A percentile compares a stretch with the other conserved stretches of the same genome.
These are phyloP conservation scores for Conticribra weissflogii DNA, from an alignment of 108 stramenopile genomes.

Conservation along the genomic window DNA sequence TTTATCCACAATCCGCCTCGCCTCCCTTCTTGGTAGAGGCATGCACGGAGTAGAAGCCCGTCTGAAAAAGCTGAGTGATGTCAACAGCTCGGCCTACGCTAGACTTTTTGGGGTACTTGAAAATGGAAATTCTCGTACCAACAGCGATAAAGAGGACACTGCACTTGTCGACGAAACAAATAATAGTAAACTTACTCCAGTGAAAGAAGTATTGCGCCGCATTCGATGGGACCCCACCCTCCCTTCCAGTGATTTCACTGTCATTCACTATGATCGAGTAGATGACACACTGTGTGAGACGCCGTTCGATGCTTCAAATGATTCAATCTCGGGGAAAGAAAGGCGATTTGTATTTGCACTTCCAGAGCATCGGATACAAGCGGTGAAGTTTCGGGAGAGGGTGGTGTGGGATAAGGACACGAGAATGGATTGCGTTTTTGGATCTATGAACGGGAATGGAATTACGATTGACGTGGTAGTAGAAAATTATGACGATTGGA, in stretches of 20 bases:
- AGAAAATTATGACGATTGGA: slow-evolving; percentile 80
- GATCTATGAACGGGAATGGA: slow-evolving; percentile 56
- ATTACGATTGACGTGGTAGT: slow-evolving; percentile 71
- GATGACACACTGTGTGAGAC: slow-evolving; percentile 61
- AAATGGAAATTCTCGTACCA: slow-evolving; percentile 4
- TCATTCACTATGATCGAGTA: slow-evolving; percentile 80
- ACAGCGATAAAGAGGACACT: background rate
- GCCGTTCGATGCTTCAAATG: slow-evolving; percentile 74
- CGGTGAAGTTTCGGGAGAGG: slow-evolving; percentile 74
- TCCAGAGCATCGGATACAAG: slow-evolving; percentile 85
- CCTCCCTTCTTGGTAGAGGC: slow-evolving; percentile 80
- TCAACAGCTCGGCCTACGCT: slow-evolving; percentile 68
- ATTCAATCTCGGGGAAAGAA: slow-evolving; percentile 64
- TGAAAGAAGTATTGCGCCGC: slow-evolving; percentile 73
- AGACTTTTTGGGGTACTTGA: slow-evolving; percentile 59
- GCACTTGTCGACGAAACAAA: slow-evolving; percentile 7
- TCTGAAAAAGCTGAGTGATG: slow-evolving; percentile 68
- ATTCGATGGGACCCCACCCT: slow-evolving; percentile 75
- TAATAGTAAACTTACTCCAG: slow-evolving; percentile 66
- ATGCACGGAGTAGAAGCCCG: slow-evolving; percentile 76
- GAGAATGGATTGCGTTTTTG: slow-evolving; percentile 75
- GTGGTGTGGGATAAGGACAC: slow-evolving; percentile 80
- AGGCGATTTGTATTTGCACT: slow-evolving; percentile 67
- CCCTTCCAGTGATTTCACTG: slow-evolving; percentile 53
- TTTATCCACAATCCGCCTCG: slow-evolving; percentile 56